phyloP scores from a whole-genome alignment of 768 basidiomycete species.

The Amanita brunnescens region DNA sequence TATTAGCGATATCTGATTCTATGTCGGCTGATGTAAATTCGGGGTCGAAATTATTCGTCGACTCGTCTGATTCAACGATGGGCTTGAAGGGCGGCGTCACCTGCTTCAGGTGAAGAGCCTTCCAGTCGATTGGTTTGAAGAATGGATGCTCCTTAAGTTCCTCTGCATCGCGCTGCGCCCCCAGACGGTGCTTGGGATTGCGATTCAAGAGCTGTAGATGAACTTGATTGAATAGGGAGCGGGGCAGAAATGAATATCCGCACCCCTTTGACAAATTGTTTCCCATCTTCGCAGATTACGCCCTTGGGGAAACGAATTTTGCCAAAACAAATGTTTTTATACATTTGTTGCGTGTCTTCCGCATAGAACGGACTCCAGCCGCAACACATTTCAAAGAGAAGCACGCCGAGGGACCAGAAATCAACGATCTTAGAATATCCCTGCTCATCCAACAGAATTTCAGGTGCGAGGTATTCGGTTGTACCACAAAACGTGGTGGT shows the following conservation, averaged over 20 bases:
- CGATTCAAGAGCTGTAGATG: slow-evolving; percentile 79
- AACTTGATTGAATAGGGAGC: neutral
- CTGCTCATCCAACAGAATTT: slow-evolving; percentile 96
- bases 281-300: slow-evolving; percentile 95
- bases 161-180: slow-evolving; percentile 80
- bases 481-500: slow-evolving; percentile 99
- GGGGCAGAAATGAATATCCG: slow-evolving; percentile 26
- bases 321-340: slow-evolving; percentile 97
- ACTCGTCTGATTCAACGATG: slow-evolving; percentile 95
- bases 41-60: slow-evolving; percentile 95
- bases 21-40: slow-evolving; percentile 95
- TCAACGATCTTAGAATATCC: slow-evolving; percentile 98
- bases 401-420: slow-evolving; percentile 94
- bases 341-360: slow-evolving; percentile 99
- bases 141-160: slow-evolving; percentile 96
- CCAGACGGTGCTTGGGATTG: slow-evolving; percentile 96
- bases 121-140: slow-evolving; percentile 90
- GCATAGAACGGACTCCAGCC: slow-evolving; percentile 99
- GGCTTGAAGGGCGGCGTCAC: slow-evolving; percentile 98
- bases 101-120: slow-evolving; percentile 75
- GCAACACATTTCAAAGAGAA: slow-evolving; percentile 99
- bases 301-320: slow-evolving; percentile 98
- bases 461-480: slow-evolving; percentile 96
- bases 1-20: slow-evolving; percentile 53
- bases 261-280: slow-evolving; percentile 98